phyloP scores from a whole-genome alignment of 2,329 filamentous ascomycete species.

The Stemphylium beticola region DNA sequence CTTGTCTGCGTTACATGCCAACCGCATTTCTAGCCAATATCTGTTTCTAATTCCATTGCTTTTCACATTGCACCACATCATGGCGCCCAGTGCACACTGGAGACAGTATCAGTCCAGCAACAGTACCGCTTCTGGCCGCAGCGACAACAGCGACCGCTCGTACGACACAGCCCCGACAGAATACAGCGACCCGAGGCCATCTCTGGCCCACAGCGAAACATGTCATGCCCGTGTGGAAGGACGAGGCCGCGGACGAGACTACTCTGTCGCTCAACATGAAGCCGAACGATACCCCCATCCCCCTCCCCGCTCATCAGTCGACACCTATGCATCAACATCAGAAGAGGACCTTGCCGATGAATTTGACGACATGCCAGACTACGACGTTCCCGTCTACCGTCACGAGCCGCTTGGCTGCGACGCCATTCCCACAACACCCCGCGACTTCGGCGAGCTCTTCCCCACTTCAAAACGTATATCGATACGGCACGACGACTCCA shows the following conservation, averaged over 20 bases:
- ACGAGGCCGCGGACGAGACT: conserved; percentile 31
- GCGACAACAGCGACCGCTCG: conserved; percentile 39
- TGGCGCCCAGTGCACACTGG: conserved; percentile 44
- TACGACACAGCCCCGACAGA: conserved; percentile 45
- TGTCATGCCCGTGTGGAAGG: conserved; percentile 40
- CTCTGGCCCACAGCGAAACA: conserved; percentile 39
- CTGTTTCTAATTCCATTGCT: conserved; percentile 16
- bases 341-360: conserved; percentile 61
- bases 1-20: conserved; percentile 23
- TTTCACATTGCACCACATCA: conserved; percentile 23
- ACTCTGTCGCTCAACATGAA: conserved; percentile 23
- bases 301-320: conserved; percentile 64
- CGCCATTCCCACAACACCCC: conserved; percentile 77
- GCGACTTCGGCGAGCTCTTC: conserved; percentile 84
- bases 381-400: conserved; percentile 65
- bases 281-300: conserved; percentile 19
- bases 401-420: conserved; percentile 68
- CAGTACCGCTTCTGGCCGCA: conserved; percentile 33
- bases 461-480: conserved; percentile 80
- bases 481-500: conserved; percentile 89
- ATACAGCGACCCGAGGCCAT: conserved; percentile 40
- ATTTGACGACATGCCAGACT: conserved; percentile 55
- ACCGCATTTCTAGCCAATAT: conserved; percentile 5
- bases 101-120: conserved; percentile 42
- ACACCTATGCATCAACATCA: conserved; percentile 82